These are phyloP conservation scores for Peltaster fructicola DNA, from an alignment of 2,329 filamentous ascomycete species.

Conservation along the genomic window DNA sequence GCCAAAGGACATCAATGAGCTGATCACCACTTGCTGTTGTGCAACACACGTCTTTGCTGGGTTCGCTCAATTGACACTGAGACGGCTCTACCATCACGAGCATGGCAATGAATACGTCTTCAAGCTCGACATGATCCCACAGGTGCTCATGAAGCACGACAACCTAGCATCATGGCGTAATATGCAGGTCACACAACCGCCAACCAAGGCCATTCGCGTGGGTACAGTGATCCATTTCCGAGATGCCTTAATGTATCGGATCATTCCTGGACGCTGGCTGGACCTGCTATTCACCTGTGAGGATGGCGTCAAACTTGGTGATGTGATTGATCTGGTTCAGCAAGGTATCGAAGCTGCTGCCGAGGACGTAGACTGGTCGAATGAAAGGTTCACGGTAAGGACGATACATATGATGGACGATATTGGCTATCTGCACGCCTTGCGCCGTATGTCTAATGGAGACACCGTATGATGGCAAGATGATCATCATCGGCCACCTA, in stretches of 20 bases:
- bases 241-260: too few species aligned
- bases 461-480: neutral
- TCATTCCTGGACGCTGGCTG: too few species aligned
- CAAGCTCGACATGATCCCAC: too few species aligned
- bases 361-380: too few species aligned
- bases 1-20: neutral
- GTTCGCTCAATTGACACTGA: neutral
- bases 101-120: neutral
- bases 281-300: too few species aligned
- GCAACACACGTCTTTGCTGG: neutral
- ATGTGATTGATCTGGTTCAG: too few species aligned
- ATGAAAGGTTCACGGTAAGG: neutral
- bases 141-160: too few species aligned
- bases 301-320: too few species aligned
- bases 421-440: neutral
- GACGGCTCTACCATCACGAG: neutral
- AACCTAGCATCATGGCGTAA: too few species aligned
- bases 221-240: too few species aligned
- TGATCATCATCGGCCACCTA: constrained; percentile 7
- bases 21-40: neutral
- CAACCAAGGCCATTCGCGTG: too few species aligned
- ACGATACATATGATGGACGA: neutral
- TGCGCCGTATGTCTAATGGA: neutral
- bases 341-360: neutral
- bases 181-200: too few species aligned